Evolutionary conservation across 2,329 filamentous ascomycete species (phyloP), one percentile per base, ranked within the genome.

Genomic region (Ophiocordyceps camponoti-leonardi): DNA sequence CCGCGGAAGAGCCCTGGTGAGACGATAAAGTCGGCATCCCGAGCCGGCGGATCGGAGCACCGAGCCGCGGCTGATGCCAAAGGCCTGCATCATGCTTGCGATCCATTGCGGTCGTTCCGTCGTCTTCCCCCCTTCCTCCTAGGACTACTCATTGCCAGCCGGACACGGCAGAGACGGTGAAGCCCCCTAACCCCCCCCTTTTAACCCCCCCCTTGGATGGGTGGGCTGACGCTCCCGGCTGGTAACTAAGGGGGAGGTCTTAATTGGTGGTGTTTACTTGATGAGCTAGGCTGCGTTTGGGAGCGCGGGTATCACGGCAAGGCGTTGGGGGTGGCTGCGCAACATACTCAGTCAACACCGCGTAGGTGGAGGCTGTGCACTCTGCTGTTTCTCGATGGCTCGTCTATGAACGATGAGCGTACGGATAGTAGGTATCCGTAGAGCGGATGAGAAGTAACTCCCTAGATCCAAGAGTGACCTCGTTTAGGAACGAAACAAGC

Each of bases 1-100:
- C 49, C 10, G 46, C 57, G 14, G 56, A 62, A 12, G 62, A 64
- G 30, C 49, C 54, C 37, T 65, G 61, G 61, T 62, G 54, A 42
- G 60, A 61, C 8, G 59, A 28, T 28, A 28, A 28, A 11, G 63
- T 22, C n/a, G 46, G 44, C 16, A 42, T n/a, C 42, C 46, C 4
- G 22, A 22, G 13, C 23, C 18, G 12, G 39, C 44, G 10, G 45
- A 41, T 19, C 41, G 30, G 28, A 23, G 47, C 40, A 20, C 26
- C 41, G 45, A 44, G 41, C 30, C 31, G 44, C 19, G 46, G 31
- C 33, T 51, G 49, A 50, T 19, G 23, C 43, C 19, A 33, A 13
- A n/a, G 2, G 31, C 16, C 11, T 18, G n/a, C n/a, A 37, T 28
- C 16, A 37, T 19, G n/a, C n/a, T 4, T 19, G n/a, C 35, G 35